Percentiles rank a stretch among this genome's conserved stretches.
These are phyloP conservation scores for Casuarina glauca DNA, from an alignment of 306 rosid genomes.

Conservation along the genomic window DNA sequence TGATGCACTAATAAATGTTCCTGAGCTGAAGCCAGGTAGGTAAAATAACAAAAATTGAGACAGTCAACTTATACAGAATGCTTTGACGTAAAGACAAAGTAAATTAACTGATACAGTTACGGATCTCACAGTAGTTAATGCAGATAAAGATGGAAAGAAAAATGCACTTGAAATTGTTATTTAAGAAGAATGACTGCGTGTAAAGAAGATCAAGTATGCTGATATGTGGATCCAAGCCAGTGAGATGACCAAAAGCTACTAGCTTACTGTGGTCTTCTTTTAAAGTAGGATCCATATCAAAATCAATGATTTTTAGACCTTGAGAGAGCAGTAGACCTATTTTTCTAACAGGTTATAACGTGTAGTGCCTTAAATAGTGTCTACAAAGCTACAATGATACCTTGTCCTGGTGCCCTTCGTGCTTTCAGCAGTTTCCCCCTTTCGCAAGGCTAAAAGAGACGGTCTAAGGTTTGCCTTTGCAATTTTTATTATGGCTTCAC, in stretches of 20 bases:
- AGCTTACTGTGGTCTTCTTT: not conserved
- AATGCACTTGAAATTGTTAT: not conserved
- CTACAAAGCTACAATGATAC: constrained; percentile 28
- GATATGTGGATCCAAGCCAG: not conserved
- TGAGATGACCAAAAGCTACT: constrained; percentile 1
- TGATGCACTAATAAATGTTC: constrained; percentile 54
- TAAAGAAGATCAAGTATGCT: not conserved
- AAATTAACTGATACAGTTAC: not conserved
- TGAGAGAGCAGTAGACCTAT: not conserved
- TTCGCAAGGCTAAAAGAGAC: constrained; percentile 56
- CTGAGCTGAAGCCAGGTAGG: constrained; percentile 45
- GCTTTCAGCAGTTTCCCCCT: constrained; percentile 62
- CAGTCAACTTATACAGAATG: not conserved
- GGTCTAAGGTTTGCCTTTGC: constrained; percentile 55
- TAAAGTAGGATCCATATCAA: not conserved
- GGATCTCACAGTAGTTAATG: not conserved
- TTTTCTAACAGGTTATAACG: not conserved
- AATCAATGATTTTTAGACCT: not conserved
- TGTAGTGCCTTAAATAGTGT: not conserved
- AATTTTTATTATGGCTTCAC: constrained; percentile 41
- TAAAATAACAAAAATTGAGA: not conserved
- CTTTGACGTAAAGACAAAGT: not conserved
- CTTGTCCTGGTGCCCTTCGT: constrained; percentile 65
- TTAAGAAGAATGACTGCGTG: not conserved
- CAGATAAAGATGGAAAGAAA: not conserved